Evolutionary conservation across 805 yeast species (phyloP).

Genomic region (Candida ficus): DNA sequence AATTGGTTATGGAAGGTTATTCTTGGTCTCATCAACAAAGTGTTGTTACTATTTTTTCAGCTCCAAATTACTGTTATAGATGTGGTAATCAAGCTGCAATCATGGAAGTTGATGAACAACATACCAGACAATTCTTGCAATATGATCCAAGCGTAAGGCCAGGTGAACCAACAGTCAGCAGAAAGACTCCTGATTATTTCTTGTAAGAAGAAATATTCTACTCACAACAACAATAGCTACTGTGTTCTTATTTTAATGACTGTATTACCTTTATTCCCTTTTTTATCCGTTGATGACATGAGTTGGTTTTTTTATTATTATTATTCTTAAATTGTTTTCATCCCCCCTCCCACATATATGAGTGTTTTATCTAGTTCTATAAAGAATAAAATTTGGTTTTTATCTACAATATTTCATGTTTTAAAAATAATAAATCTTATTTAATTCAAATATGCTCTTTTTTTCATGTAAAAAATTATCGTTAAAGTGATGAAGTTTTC

Average conservation of each 20-base stretch:
- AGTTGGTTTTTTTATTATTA: neutral
- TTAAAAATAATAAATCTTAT: too few relatives aligned
- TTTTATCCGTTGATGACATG: neutral
- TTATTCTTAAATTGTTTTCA: neutral
- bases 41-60: slow-evolving; percentile 90
- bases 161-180: slow-evolving; percentile 94
- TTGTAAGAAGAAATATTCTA: slow-evolving; percentile 13
- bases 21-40: slow-evolving; percentile 92
- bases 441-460: too few relatives aligned
- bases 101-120: slow-evolving; percentile 95
- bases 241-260: neutral
- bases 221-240: neutral
- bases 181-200: slow-evolving; percentile 97
- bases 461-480: too few relatives aligned
- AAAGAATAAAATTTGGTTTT: neutral
- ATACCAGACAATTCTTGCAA: slow-evolving; percentile 86
- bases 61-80: slow-evolving; percentile 95
- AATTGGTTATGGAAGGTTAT: slow-evolving; percentile 96
- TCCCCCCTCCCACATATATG: neutral
- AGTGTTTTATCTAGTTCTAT: neutral
- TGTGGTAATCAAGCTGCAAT: slow-evolving; percentile 98
- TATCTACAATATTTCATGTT: too few relatives aligned
- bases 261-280: neutral
- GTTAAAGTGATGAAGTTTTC: neutral
- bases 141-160: slow-evolving; percentile 97